Conservation (phyloP, 805 yeast genomes). For the Barnettozyma populi region DNA sequence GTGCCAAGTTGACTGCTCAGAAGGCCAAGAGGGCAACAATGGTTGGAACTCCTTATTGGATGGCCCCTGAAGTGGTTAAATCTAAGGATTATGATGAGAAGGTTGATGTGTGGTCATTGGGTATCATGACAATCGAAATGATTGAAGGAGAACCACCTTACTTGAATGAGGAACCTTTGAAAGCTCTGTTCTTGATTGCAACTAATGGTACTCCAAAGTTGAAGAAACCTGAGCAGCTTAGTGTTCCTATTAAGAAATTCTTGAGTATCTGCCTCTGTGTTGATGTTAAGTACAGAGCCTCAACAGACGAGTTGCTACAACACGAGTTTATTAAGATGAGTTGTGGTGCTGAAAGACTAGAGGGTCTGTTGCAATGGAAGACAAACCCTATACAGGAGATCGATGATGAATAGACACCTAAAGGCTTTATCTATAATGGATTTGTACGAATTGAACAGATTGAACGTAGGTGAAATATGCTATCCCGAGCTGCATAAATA, state of each 20-base stretch:
- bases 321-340: constrained; percentile 68
- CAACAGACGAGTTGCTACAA: constrained; percentile 78
- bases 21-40: constrained; percentile 91
- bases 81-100: constrained; percentile 95
- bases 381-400: constrained; percentile 7
- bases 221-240: constrained; percentile 80
- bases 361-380: constrained; percentile 52
- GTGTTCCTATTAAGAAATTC: constrained; percentile 76
- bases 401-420: neutral
- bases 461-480: neutral
- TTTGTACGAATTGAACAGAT: too few relatives aligned
- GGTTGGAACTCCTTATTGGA: constrained; percentile 99
- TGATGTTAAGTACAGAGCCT: constrained; percentile 87
- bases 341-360: constrained; percentile 54
- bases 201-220: constrained; percentile 96
- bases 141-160: constrained; percentile 99
- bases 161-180: constrained; percentile 89
- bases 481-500: too few relatives aligned
- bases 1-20: constrained; percentile 85
- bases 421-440: too few relatives aligned
- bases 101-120: constrained; percentile 97
- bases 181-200: constrained; percentile 90
- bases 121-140: constrained; percentile 98
- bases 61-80: constrained; percentile 99
- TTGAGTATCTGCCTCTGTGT: constrained; percentile 89